These are phyloP conservation scores for Epichloe elymi DNA, from an alignment of 2,329 filamentous ascomycete genomes.

Conservation along the genomic window DNA sequence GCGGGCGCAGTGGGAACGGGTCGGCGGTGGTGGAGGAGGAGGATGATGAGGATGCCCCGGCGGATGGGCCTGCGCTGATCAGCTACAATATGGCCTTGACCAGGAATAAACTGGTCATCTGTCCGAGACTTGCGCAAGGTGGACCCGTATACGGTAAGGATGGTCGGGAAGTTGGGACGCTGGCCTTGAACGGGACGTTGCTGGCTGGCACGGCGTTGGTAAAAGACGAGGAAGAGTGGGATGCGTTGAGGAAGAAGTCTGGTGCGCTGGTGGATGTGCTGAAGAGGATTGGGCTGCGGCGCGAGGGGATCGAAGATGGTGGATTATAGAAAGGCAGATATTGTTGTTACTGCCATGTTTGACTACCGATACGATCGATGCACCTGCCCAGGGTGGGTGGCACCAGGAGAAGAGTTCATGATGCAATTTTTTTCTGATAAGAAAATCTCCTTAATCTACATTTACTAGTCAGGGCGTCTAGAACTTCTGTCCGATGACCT, in stretches of 20 bases:
- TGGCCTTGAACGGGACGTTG: conserved; percentile 49
- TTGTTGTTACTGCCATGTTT: no score
- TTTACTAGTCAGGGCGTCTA: conserved; percentile 16
- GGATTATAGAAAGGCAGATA: background rate
- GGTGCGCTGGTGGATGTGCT: conserved; percentile 7
- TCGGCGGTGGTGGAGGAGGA: background rate
- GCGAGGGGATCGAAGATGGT: background rate
- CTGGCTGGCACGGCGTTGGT: conserved; percentile 51
- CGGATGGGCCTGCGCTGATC: conserved; percentile 33
- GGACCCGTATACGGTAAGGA: conserved; percentile 16
- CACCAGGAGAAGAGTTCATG: no score
- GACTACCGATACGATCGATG: no score
- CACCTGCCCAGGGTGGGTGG: background rate
- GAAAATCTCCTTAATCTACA: no score
- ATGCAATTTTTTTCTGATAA: no score
- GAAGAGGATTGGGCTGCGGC: conserved; percentile 19
- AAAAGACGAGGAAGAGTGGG: conserved; percentile 45
- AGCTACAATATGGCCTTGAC: conserved; percentile 55
- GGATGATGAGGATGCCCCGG: conserved; percentile 8
- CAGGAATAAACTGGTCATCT: conserved; percentile 35
- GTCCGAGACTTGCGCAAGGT: conserved; percentile 42
- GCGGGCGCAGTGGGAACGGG: background rate
- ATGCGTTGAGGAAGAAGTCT: conserved; percentile 31
- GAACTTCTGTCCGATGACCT: background rate
- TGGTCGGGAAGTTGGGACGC: conserved; percentile 24